Evolutionary conservation across 1,139 yeast genomes (phyloP).

Genomic region (Pichia sp.): DNA sequence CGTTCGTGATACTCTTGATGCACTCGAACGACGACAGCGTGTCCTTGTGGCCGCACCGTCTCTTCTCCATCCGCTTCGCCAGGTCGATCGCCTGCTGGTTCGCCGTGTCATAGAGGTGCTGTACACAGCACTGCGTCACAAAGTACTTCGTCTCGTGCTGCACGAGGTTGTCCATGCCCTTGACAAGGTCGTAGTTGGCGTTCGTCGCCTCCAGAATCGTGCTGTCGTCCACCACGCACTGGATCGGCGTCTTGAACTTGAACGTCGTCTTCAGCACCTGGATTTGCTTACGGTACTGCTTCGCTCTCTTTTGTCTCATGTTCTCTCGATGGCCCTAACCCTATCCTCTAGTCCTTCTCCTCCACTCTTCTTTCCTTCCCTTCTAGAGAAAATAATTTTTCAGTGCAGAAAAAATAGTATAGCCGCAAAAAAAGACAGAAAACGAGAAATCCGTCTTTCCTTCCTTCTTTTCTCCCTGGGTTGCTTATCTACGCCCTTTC

Average conservation of each 20-base stretch:
- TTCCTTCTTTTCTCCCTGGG: not conserved
- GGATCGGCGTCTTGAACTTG: constrained; percentile 92
- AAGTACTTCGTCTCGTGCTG: constrained; percentile 87
- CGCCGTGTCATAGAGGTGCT: constrained; percentile 67
- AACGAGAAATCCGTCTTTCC: not conserved
- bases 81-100: constrained; percentile 71
- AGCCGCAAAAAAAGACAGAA: not conserved
- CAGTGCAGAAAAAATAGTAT: not conserved
- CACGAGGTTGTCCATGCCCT: constrained; percentile 75
- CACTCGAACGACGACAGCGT: constrained; percentile 75
- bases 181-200: constrained; percentile 65
- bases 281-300: constrained; percentile 90
- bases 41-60: constrained; percentile 56
- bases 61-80: constrained; percentile 74
- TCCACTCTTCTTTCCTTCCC: not conserved
- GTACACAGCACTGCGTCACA: constrained; percentile 96
- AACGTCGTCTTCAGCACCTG: constrained; percentile 76
- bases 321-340: not conserved
- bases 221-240: constrained; percentile 79
- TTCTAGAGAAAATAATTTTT: not conserved
- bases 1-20: constrained; percentile 62
- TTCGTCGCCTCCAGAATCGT: constrained; percentile 61
- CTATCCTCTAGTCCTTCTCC: no score
- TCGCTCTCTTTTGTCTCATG: constrained; percentile 96
- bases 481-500: not conserved